Evolutionary conservation across 345 rosid species (phyloP), one percentile per base, ranked within the genome.

Genomic region (Pugionium cornutum): DNA sequence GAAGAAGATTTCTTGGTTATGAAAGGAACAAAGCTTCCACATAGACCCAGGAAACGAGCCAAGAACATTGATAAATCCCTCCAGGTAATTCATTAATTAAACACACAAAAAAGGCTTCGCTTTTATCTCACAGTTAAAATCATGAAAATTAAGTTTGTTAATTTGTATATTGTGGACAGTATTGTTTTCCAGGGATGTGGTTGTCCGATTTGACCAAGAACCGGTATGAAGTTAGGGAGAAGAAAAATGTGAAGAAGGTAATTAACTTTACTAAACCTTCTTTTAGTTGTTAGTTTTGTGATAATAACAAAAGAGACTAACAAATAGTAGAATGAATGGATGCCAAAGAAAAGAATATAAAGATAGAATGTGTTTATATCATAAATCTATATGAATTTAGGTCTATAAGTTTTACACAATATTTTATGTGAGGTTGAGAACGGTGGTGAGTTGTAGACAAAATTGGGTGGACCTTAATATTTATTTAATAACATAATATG

Each of bases 161-260:
- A 43, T 49, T 18, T 18, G 18, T 18, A 18, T 18, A 0, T 18
- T 18, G 18, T 53, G 76, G 76, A 82, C 82, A 86, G 91, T 83
- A 72, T 76, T 82, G 91, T 75, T 86, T 77, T 65, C 91, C 91
- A 59, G 91, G 91, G 79, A 79, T 86, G 88, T 86, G 84, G 84
- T 69, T 86, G 4, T 66, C 91, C 30, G 86, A 83, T 66, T 79
- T 86, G 75, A 76, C 88, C 28, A 86, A 80, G 83, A 77, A 76
- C 67, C 75, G 91, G 59, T 86, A 86, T 60, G 91, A 86, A 50
- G 91, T 86, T 67, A 77, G 86, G 65, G 91, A 86, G 83, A 86
- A 83, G 91, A 86, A 86, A 67, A 69, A 79, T 70, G 86, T 71
- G 35, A 83, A 82, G 83, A 86, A 86, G 91, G 91, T 86, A 76